Evolutionary conservation across 2,329 filamentous ascomycete species (phyloP).

Genomic region (Fusarium poae): DNA sequence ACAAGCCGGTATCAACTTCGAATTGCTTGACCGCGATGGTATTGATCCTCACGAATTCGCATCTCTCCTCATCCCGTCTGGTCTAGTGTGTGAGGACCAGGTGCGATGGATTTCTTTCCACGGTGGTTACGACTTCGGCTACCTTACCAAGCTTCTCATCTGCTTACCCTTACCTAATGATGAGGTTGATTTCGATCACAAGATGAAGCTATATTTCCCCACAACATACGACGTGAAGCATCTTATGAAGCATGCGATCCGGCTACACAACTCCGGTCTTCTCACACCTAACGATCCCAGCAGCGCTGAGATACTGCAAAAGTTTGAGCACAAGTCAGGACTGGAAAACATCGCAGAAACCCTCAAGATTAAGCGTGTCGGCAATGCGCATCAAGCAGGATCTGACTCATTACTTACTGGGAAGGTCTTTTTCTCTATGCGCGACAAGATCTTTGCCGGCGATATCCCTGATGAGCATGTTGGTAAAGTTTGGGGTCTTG

Average conservation of each 20-base stretch:
- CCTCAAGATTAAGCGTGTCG: slow-evolving; percentile 89
- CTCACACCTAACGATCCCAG: slow-evolving; percentile 72
- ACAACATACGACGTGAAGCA: slow-evolving; percentile 97
- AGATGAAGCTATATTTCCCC: slow-evolving; percentile 94
- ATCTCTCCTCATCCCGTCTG: slow-evolving; percentile 89
- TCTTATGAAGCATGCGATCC: slow-evolving; percentile 89
- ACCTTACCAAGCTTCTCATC: slow-evolving; percentile 92
- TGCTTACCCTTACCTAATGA: slow-evolving; percentile 87
- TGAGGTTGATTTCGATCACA: slow-evolving; percentile 87
- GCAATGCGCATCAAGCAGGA: slow-evolving; percentile 90
- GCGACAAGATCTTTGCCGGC: slow-evolving; percentile 87
- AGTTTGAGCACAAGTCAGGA: slow-evolving; percentile 90
- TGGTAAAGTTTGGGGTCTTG: slow-evolving; percentile 94
- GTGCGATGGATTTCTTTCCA: slow-evolving; percentile 98
- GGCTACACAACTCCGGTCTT: slow-evolving; percentile 73
- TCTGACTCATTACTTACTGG: slow-evolving; percentile 95
- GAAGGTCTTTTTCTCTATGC: slow-evolving; percentile 93
- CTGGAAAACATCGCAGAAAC: slow-evolving; percentile 95
- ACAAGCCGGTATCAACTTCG: slow-evolving; percentile 93
- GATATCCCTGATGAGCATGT: slow-evolving; percentile 84
- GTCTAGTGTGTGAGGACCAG: slow-evolving; percentile 86
- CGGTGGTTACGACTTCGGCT: slow-evolving; percentile 97
- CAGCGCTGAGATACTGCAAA: slow-evolving; percentile 80
- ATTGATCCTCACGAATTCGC: slow-evolving; percentile 94
- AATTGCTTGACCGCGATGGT: slow-evolving; percentile 84